Conservation (phyloP, 2,329 filamentous ascomycete genomes). For the Trichoderma atrobrunneum region DNA sequence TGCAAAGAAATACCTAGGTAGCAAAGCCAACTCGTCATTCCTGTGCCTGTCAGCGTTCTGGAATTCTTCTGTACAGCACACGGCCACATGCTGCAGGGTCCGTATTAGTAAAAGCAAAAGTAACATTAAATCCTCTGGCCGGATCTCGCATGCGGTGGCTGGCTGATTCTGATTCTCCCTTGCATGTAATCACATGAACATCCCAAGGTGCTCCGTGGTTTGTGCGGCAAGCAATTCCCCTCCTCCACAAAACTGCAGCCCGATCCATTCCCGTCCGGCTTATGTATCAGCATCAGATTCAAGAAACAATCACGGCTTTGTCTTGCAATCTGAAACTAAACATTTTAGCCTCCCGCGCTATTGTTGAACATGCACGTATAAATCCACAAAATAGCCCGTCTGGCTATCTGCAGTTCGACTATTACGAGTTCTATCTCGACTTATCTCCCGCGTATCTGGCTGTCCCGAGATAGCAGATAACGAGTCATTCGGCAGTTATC, state of each 20-base stretch:
- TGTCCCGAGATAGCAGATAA: conserved; percentile 13
- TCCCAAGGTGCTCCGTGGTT: background rate
- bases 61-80: background rate
- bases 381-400: background rate
- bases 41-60: background rate
- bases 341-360: background rate
- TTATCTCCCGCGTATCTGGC: conserved; percentile 10
- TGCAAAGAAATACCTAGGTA: background rate
- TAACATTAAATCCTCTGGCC: background rate
- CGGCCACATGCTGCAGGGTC: background rate
- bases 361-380: background rate
- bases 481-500: conserved; percentile 5
- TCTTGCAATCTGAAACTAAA: background rate
- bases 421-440: background rate
- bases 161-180: conserved; percentile 1
- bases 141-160: conserved; percentile 1
- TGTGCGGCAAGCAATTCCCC: background rate
- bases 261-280: background rate
- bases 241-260: background rate
- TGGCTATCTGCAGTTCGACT: background rate
- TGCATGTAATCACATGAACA: background rate
- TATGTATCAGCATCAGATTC: too few relatives aligned
- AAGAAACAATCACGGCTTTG: background rate
- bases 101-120: background rate
- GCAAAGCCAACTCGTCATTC: background rate